Evolutionary conservation across 106 monocot genomes (phyloP), one percentile per base, ranked within the genome.

Genomic region (Dendrobium officinale): DNA sequence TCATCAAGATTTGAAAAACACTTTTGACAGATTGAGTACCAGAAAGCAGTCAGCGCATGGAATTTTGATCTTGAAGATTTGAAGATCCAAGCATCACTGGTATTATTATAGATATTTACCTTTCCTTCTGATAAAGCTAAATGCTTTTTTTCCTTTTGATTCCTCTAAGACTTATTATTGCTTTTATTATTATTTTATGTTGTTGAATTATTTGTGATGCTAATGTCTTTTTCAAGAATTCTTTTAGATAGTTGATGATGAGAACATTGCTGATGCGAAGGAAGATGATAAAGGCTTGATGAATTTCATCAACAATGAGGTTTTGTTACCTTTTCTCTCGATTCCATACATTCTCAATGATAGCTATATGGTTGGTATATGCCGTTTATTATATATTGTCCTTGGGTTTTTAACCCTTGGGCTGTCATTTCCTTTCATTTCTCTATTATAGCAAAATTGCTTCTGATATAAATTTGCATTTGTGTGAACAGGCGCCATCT

Each of bases 1-100:
- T 22, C 22, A 19, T 61, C 4, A 61, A 22, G 19, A 61, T 61
- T 61, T 61, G 61, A 61, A 61, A 61, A 61, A 22, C 61, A n/a
- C 1, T 24, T 84, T 54, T 43, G 29, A 73, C 87, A 96, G 96
- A 96, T 91, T 78, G 93, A 93, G 49, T 96, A 96, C 73, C 88
- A 96, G 73, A 84, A 93, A 82, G 96, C 93, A 77, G 96, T 96
- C 80, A 96, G 96, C 90, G 96, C 96, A 55, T 96, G 96, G 96
- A 96, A 96, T 58, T 96, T 96, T 87, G 93, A 96, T 84, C 74
- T 96, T 29, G 93, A 96, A 47, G 96, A 96, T 82, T 79, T 96
- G 82, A 96, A 96, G 85, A 85, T 81, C 17, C 93, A 96, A 88
- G 96, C 96, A 85, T 91, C 96, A 73, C 47, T 93, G 93, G 96